A percentile compares a stretch with the other conserved stretches of the same genome.
phyloP scores from a whole-genome alignment of 352 stramenopile genomes.

The Globisporangium megalacanthum region DNA sequence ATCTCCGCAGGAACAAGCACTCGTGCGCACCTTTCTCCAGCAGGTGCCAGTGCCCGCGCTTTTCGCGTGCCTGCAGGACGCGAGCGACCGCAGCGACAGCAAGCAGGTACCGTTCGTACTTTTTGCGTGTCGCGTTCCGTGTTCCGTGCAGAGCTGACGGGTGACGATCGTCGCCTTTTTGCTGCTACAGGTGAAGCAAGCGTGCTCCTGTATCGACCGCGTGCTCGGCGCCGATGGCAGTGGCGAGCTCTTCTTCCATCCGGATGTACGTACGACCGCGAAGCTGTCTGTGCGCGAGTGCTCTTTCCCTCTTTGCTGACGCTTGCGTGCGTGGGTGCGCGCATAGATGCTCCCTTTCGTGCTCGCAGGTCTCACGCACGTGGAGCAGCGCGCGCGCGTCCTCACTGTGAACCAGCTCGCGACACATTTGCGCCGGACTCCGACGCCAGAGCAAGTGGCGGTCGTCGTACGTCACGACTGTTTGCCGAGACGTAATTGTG shows the following conservation, averaged over 20 bases:
- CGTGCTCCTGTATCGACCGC: constrained; percentile 72
- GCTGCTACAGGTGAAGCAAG: constrained; percentile 47
- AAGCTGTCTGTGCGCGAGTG: not conserved
- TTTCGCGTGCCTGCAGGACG: constrained; percentile 73
- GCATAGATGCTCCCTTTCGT: constrained; percentile 72
- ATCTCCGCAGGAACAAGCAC: constrained; percentile 31
- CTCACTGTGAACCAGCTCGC: constrained; percentile 74
- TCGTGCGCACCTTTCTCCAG: constrained; percentile 61
- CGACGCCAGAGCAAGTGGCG: constrained; percentile 38
- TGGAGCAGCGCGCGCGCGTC: constrained; percentile 47
- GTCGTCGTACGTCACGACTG: constrained; percentile 33
- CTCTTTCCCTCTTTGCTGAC: not conserved
- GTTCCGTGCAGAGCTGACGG: not conserved
- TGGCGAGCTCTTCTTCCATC: constrained; percentile 63
- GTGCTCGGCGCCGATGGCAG: constrained; percentile 51
- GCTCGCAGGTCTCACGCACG: constrained; percentile 55
- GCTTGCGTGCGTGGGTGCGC: not conserved
- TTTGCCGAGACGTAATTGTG: not conserved
- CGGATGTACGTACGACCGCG: constrained; percentile 25
- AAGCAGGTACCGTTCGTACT: constrained; percentile 36
- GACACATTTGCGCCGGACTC: constrained; percentile 48
- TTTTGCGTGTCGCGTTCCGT: too few relatives aligned
- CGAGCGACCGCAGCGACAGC: constrained; percentile 49
- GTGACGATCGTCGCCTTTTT: not conserved
- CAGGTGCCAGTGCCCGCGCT: constrained; percentile 59